Base-by-base conservation (phyloP, 2,329 filamentous ascomycete species). In the Albifimbria verrucaria region DNA sequence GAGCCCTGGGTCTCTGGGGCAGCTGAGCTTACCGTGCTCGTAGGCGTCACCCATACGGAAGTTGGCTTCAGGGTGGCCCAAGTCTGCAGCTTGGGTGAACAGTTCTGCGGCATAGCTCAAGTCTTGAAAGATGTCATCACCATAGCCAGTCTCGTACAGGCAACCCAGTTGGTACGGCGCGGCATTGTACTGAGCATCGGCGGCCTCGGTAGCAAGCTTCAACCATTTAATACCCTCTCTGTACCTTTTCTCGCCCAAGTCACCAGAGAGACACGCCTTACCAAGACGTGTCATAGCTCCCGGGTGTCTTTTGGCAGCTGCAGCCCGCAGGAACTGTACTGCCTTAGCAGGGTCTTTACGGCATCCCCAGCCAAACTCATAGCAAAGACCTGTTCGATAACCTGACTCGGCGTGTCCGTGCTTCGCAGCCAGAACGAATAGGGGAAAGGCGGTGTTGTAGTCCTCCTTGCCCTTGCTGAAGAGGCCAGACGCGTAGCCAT, bases 321-420 rank as follows among this genome's bases (percentile, higher is more conserved):
- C 89, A 57, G 89, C 87, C 51, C 93, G 87, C 66, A 96, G 89
- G 69, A 94, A 99, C 68, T 97, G 92, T 2, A 95, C 89, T 43
- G 94, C 93, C 72, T 97, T 97, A 48, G 88, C 85, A 53, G 89
- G 88, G 65, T 97, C 92, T 65, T 91, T 91, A 53, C 91, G 86
- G 64, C 88, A 95, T 41, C 94, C 94, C 94, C 94, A 99, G 57
- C 92, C 94, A 71, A 97, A 97, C 71, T 99, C 94, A 74, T 97
- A 97, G 75, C 92, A 97, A 52, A 99, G 79, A 17, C 89, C 94
- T 50, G 93, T 88, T 52, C 94, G 89, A 72, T 97, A 99, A 32
- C 88, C 92, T 52, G 94, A 94, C 75, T 99, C 94, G 47, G 94
- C 92, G 70, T 99, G 94, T 26, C 94, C 94, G 72, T 97, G 94